Percentiles rank a stretch among this genome's conserved stretches.
phyloP scores from a whole-genome alignment of 768 basidiomycete genomes.

The Crucibulum laeve region DNA sequence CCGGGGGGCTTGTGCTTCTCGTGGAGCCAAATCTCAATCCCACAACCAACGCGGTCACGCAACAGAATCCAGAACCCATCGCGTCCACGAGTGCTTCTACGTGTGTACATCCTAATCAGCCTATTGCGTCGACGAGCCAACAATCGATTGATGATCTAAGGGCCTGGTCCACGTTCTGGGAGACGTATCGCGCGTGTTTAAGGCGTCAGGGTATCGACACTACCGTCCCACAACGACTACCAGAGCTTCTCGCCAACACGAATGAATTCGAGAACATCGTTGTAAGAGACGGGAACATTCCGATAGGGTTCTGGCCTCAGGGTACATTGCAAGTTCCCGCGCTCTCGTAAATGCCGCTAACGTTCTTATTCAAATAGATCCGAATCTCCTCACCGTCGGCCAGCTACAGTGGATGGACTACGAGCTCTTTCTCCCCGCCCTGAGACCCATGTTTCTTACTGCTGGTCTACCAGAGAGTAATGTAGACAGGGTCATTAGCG shows the following conservation, averaged over 20 bases:
- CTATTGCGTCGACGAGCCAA: not conserved
- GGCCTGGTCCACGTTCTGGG: constrained; percentile 65
- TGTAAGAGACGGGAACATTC: constrained; percentile 53
- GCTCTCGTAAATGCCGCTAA: constrained; percentile 4
- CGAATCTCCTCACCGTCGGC: constrained; percentile 55
- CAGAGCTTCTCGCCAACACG: constrained; percentile 41
- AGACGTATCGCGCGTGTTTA: constrained; percentile 55
- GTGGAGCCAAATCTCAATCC: constrained; percentile 60
- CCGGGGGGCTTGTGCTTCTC: constrained; percentile 65
- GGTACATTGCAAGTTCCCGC: constrained; percentile 26
- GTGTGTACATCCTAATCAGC: too few relatives aligned
- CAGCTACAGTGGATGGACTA: constrained; percentile 74
- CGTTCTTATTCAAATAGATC: constrained; percentile 36
- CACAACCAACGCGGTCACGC: constrained; percentile 6
- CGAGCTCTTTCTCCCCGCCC: constrained; percentile 59
- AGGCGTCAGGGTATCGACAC: constrained; percentile 48
- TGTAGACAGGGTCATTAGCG: constrained; percentile 52
- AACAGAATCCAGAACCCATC: too few relatives aligned
- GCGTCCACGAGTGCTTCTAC: too few relatives aligned
- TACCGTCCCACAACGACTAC: constrained; percentile 52
- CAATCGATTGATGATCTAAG: constrained; percentile 9
- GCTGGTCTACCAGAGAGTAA: constrained; percentile 48
- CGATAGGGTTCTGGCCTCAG: constrained; percentile 67
- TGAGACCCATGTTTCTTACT: constrained; percentile 55
- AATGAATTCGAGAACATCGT: constrained; percentile 54